These are phyloP conservation scores for Helotiales sp. DNA, from an alignment of 2,329 filamentous ascomycete genomes.

Conservation along the genomic window DNA sequence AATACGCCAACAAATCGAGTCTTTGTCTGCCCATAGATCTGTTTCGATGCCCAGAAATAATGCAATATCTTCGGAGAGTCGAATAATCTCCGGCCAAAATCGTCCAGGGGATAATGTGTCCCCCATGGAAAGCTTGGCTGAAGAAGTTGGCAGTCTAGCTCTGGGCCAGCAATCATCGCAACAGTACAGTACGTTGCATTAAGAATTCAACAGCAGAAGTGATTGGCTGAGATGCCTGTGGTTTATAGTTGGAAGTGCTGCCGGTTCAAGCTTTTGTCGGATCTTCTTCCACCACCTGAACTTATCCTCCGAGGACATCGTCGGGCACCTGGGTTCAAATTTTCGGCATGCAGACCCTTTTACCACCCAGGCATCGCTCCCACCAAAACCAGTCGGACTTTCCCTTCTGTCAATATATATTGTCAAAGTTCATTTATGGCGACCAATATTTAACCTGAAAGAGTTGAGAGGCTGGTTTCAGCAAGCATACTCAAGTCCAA, in stretches of 20 bases:
- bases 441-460: background rate
- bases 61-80: background rate
- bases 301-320: background rate
- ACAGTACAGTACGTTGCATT: background rate
- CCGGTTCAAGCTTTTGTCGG: background rate
- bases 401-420: background rate
- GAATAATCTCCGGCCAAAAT: background rate
- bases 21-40: background rate
- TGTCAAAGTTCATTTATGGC: background rate
- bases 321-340: background rate
- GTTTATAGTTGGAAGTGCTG: background rate
- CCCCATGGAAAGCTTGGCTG: background rate
- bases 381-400: background rate
- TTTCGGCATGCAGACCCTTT: background rate
- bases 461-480: background rate
- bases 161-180: background rate
- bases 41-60: background rate
- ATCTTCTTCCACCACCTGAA: conserved; percentile 4
- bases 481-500: background rate
- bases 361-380: background rate
- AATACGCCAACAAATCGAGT: background rate
- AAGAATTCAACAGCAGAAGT: background rate
- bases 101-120: background rate
- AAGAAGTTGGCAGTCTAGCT: conserved; percentile 7
- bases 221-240: background rate